Conservation (phyloP, 441 rosid genomes). For the Capsella rubella region DNA sequence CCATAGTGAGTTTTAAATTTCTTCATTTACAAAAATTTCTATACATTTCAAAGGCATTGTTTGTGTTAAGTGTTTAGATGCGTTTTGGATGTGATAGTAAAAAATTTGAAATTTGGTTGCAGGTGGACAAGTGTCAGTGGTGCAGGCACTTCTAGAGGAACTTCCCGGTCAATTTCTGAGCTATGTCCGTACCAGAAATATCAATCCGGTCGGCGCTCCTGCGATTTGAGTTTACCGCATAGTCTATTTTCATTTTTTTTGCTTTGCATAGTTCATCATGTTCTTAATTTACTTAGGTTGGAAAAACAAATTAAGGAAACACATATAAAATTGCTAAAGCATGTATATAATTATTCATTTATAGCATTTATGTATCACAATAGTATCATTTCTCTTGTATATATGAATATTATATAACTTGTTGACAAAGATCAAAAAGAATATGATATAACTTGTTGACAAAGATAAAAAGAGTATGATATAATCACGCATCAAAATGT, state of each 20-base stretch:
- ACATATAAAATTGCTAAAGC: neutral
- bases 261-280: neutral
- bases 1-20: slow-evolving; percentile 56
- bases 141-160: slow-evolving; percentile 79
- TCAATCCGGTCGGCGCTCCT: slow-evolving; percentile 52
- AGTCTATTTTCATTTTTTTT: neutral
- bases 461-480: neutral
- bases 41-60: neutral
- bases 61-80: neutral
- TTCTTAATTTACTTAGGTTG: neutral
- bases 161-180: slow-evolving; percentile 82
- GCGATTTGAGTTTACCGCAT: slow-evolving; percentile 10
- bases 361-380: neutral
- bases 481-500: neutral
- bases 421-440: too few species aligned
- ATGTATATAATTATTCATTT: neutral
- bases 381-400: neutral
- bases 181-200: slow-evolving; percentile 63
- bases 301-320: neutral
- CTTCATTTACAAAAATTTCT: neutral
- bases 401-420: too few species aligned
- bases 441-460: neutral
- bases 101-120: slow-evolving; percentile 25
- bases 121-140: slow-evolving; percentile 72
- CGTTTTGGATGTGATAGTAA: neutral